Evolutionary conservation across 2,329 filamentous ascomycete species (phyloP), one percentile per base, ranked within the genome.

Genomic region (Tolypocladium ovalisporum): DNA sequence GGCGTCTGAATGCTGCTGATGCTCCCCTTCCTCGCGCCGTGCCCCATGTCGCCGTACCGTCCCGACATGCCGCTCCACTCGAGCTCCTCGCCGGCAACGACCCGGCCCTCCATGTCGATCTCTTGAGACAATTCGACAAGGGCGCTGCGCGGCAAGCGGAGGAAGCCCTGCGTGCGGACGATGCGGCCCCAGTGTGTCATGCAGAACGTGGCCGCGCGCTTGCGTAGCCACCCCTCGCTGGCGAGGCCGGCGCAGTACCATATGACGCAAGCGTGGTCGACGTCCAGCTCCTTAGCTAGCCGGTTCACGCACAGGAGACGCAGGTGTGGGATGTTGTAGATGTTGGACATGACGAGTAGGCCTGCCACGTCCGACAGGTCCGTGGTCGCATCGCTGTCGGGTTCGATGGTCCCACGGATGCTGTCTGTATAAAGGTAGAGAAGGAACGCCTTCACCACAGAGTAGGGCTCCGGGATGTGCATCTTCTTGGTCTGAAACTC

Each of bases 361-460:
- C 94, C 93, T 0, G 94, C 93, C 17, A 97, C 91, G 64, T 97
- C 92, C 35, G 86, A 84, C 24, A 97, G 82, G 54, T 87, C 81
- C 0, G 83, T 82, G 74, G 94, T 90, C 39, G 92, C 88, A 59
- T 85, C 84, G 52, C 90, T 76, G 52, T 77, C 75, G n/a, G 75
- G 71, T 32, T 79, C 76, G 1, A 71, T 69, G 6, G 73, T 71
- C 47, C 77, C 73, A 62, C 84, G 78, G 63, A 99, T 97, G 64
- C 87, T 93, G 71, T 99, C 94, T 0, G 94, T 97, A 73, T 99
- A 99, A 1, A 99, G 82, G 68, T 97, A 99, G 73, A 94, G 93
- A 34, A 99, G 79, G 68, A 99, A 99, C 0, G 93, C 90, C 64
- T 90, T 91, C 52, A 99, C 94, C 0, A 96, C 91, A 1, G 86